Base-by-base conservation (phyloP, 2,329 filamentous ascomycete genomes). In the Dothideomycetes sp. region DNA sequence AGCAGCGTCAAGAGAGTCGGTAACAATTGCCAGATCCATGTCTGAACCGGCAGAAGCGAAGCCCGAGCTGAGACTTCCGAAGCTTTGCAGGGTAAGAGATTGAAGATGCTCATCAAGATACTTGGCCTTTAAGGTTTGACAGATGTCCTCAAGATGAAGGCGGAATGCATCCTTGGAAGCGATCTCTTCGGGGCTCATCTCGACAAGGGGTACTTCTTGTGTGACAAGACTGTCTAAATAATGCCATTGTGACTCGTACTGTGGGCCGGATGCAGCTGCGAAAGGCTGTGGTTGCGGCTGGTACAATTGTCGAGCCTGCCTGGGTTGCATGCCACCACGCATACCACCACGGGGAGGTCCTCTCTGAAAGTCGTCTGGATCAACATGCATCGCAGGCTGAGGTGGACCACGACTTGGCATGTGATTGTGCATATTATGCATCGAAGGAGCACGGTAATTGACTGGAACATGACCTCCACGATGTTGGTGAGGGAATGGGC, bases 21-120 rank as follows among this genome's bases (percentile, higher is more conserved):
- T 81, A 4, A 91, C 65, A 24, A 94, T 72, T 7, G 81, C 83
- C 19, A 94, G 72, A 58, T 95, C 88, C 81, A 94, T 86, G 52
- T 94, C 87, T 1, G 87, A 89, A n/a, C 78, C 77, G 51, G 83
- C 83, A 9, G 84, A 86, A 3, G 84, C 88, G 60, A 94, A 94
- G 0, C 87, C 87, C 10, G 86, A 88, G 15, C 76, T 75, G 34
- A 93, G 68, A 55, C 86, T 93, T 4, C 86, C 87, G 54, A 91
- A 93, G 52, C 81, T 85, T 49, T 77, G 77, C 11, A 93, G 66
- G 38, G n/a, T 89, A 72, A 37, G 72, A 73, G 8, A 63, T 54
- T 17, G 69, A 3, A 57, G 53, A 12, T 69, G 62, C 41, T 82
- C 77, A 4, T 57, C 51, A 34, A 64, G 56, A 7, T 70, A 61